Conservation (phyloP, 2,329 filamentous ascomycete species). For the Pleoardoris graminearum region DNA sequence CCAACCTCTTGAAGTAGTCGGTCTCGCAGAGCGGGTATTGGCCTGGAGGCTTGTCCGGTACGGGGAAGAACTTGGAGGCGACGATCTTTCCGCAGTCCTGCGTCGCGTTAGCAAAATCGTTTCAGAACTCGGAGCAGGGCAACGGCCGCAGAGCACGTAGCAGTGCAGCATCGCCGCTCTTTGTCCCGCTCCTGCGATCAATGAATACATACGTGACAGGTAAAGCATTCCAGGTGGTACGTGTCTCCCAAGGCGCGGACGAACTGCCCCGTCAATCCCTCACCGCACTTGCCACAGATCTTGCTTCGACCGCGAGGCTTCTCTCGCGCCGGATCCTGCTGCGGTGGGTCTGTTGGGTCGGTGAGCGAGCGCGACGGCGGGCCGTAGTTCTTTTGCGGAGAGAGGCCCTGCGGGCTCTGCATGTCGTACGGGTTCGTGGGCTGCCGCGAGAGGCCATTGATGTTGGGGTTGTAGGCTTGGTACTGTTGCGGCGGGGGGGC, state of each 20-base stretch:
- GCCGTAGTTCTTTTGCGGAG: constrained; percentile 28
- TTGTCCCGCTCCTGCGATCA: neutral
- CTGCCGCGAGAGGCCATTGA: constrained; percentile 36
- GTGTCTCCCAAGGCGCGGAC: constrained; percentile 91
- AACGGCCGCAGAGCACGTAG: neutral
- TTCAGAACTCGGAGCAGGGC: neutral
- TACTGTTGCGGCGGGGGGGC: constrained; percentile 25
- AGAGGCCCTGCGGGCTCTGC: constrained; percentile 26
- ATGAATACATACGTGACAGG: constrained; percentile 72
- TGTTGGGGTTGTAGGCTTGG: constrained; percentile 34
- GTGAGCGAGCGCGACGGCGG: constrained; percentile 32
- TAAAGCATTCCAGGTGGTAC: constrained; percentile 97
- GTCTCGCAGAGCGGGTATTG: constrained; percentile 97
- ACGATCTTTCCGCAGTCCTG: constrained; percentile 97
- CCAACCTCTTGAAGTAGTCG: constrained; percentile 92
- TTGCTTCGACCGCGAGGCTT: constrained; percentile 43
- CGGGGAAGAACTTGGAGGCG: constrained; percentile 97
- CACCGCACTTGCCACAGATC: constrained; percentile 79
- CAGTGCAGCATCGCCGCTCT: neutral
- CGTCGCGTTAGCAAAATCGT: neutral
- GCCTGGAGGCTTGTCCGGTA: constrained; percentile 83
- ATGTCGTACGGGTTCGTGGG: constrained; percentile 36
- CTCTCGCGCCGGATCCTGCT: constrained; percentile 23
- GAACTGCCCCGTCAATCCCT: constrained; percentile 89
- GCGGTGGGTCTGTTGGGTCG: constrained; percentile 29